Conservation (phyloP, 1,139 yeast species). For the Yamadazyma sp. region DNA sequence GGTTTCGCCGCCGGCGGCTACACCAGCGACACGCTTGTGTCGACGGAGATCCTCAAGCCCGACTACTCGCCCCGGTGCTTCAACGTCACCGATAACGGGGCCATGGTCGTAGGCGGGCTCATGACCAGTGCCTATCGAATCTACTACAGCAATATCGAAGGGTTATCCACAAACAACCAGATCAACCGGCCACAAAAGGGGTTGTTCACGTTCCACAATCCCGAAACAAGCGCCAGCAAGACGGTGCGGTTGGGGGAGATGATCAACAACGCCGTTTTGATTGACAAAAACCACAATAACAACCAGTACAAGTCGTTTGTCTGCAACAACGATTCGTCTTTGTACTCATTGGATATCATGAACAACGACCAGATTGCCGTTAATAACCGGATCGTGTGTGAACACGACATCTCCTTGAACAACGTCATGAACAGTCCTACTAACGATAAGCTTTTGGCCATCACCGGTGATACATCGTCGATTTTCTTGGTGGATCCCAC, state of each 20-base stretch:
- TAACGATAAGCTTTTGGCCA: constrained; percentile 30
- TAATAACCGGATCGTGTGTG: constrained; percentile 33
- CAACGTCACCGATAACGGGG: constrained; percentile 51
- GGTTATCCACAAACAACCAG: constrained; percentile 17
- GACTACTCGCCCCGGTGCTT: constrained; percentile 67
- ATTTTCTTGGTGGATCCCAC: constrained; percentile 40
- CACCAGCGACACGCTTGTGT: constrained; percentile 2
- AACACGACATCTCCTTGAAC: constrained; percentile 40
- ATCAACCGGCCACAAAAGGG: constrained; percentile 45
- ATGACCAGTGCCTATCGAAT: constrained; percentile 29
- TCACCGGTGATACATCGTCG: constrained; percentile 43
- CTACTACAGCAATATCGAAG: constrained; percentile 29
- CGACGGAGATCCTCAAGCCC: constrained; percentile 43
- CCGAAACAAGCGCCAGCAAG: constrained; percentile 42
- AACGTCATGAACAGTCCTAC: constrained; percentile 36
- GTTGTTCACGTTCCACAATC: constrained; percentile 57
- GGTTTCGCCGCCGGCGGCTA: not conserved
- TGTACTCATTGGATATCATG: constrained; percentile 67
- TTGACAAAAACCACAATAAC: constrained; percentile 33
- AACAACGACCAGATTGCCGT: constrained; percentile 43
- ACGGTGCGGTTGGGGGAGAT: constrained; percentile 71
- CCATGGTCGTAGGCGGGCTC: constrained; percentile 75
- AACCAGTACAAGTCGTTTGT: constrained; percentile 47
- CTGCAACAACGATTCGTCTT: constrained; percentile 77
- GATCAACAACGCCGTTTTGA: constrained; percentile 79